phyloP scores from a whole-genome alignment of 441 rosid species.

The Melastoma candidum region DNA sequence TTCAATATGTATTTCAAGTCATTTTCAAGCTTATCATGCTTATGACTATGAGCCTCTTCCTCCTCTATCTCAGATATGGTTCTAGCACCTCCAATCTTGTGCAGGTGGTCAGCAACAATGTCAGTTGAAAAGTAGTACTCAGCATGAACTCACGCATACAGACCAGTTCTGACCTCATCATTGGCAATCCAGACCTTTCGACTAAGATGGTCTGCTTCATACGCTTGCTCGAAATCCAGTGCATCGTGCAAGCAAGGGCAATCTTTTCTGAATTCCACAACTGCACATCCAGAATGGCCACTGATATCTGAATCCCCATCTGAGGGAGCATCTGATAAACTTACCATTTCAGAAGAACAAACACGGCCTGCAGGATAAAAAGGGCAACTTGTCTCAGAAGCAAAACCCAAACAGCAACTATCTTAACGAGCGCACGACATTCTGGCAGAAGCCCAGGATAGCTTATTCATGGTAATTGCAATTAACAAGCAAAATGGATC shows the following conservation, averaged over 20 bases:
- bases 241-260: constrained; percentile 95
- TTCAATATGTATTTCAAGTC: constrained; percentile 45
- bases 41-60: constrained; percentile 56
- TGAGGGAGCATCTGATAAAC: constrained; percentile 24
- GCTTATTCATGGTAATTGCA: too few species aligned
- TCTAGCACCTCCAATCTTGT: constrained; percentile 73
- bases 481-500: too few species aligned
- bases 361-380: too few species aligned
- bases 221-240: constrained; percentile 74
- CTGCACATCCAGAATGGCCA: constrained; percentile 84
- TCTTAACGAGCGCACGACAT: too few species aligned
- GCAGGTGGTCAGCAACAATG: constrained; percentile 65
- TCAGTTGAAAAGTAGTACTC: constrained; percentile 58
- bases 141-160: constrained; percentile 85
- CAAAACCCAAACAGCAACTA: too few species aligned
- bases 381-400: too few species aligned
- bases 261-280: constrained; percentile 74
- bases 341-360: constrained; percentile 13
- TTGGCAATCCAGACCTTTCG: constrained; percentile 53
- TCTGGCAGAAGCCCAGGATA: too few species aligned
- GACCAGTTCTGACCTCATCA: constrained; percentile 30
- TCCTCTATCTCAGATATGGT: constrained; percentile 63
- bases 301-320: constrained; percentile 40
- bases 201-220: constrained; percentile 67
- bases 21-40: constrained; percentile 54